Percentiles rank a stretch among this genome's conserved stretches.
phyloP scores from a whole-genome alignment of 2,329 filamentous ascomycete species.

The Paraphaeosphaeria sporulosa region DNA sequence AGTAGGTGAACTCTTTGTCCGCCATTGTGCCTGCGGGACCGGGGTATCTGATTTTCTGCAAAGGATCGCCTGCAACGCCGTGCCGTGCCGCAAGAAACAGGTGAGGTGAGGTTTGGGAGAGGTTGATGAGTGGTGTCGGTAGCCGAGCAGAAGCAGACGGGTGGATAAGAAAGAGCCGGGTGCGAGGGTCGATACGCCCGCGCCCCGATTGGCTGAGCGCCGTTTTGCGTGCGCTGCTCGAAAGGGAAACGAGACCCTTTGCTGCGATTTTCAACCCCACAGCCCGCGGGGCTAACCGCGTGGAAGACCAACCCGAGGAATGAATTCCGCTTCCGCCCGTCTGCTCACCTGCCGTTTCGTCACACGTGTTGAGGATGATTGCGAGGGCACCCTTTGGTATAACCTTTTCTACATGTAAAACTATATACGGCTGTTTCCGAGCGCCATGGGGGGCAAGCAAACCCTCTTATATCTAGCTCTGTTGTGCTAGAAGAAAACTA shows the following conservation, averaged over 20 bases:
- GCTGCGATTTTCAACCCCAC: not conserved
- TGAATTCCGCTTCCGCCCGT: constrained; percentile 2
- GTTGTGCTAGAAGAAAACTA: too few species aligned
- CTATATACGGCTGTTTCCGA: not conserved
- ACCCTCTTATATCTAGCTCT: too few species aligned
- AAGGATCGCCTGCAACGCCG: constrained; percentile 1
- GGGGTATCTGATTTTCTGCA: not conserved
- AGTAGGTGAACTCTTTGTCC: constrained; percentile 51
- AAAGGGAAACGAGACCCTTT: constrained; percentile 6
- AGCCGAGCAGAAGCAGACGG: not conserved
- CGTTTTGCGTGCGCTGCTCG: not conserved
- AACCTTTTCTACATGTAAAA: not conserved
- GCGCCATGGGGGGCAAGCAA: too few species aligned
- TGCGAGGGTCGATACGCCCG: not conserved
- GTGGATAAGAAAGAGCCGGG: not conserved
- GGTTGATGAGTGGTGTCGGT: not conserved
- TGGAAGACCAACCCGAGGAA: not conserved
- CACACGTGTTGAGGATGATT: not conserved
- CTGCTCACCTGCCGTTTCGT: not conserved
- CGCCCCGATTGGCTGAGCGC: constrained; percentile 7
- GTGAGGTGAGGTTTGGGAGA: not conserved
- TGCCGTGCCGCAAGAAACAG: not conserved
- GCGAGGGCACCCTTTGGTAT: not conserved
- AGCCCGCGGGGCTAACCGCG: not conserved
- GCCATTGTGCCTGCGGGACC: constrained; percentile 36